These are phyloP conservation scores for Fagopyrum esculentum DNA, from an alignment of 148 eudicot genomes.

Conservation along the genomic window DNA sequence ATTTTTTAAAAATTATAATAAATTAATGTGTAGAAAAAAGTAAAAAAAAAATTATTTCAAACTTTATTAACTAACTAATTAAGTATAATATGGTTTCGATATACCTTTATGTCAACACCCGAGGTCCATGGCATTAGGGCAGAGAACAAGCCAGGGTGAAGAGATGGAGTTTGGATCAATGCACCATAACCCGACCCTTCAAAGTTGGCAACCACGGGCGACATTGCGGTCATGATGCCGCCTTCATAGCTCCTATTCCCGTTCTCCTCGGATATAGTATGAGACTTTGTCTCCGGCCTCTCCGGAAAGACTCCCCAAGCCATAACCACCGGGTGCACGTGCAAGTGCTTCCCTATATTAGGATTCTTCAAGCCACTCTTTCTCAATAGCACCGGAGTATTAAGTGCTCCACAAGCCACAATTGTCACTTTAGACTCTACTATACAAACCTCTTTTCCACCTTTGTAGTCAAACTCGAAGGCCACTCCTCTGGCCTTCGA, in stretches of 20 bases:
- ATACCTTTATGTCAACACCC: conserved; percentile 25
- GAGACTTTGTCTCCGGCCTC: neutral
- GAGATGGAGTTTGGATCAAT: conserved; percentile 57
- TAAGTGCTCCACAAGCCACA: conserved; percentile 33
- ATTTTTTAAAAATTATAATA: too few relatives aligned
- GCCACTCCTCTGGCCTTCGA: conserved; percentile 1
- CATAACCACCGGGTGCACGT: conserved; percentile 35
- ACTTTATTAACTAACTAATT: too few relatives aligned
- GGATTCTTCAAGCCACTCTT: conserved; percentile 33
- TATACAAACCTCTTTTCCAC: conserved; percentile 21
- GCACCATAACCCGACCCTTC: conserved; percentile 38
- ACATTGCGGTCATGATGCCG: conserved; percentile 27
- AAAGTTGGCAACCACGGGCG: conserved; percentile 10
- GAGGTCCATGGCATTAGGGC: conserved; percentile 33
- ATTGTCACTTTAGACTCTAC: conserved; percentile 28
- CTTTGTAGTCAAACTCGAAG: conserved; percentile 6
- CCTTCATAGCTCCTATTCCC: conserved; percentile 31
- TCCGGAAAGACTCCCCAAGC: conserved; percentile 48
- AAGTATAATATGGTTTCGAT: neutral
- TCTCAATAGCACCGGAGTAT: conserved; percentile 31
- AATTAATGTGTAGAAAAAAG: too few relatives aligned
- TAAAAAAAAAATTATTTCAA: too few relatives aligned
- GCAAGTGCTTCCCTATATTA: conserved; percentile 31
- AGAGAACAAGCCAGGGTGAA: conserved; percentile 42
- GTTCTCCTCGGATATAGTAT: neutral